phyloP scores from a whole-genome alignment of 108 stramenopile genomes.

The Skeletonema menzelii region DNA sequence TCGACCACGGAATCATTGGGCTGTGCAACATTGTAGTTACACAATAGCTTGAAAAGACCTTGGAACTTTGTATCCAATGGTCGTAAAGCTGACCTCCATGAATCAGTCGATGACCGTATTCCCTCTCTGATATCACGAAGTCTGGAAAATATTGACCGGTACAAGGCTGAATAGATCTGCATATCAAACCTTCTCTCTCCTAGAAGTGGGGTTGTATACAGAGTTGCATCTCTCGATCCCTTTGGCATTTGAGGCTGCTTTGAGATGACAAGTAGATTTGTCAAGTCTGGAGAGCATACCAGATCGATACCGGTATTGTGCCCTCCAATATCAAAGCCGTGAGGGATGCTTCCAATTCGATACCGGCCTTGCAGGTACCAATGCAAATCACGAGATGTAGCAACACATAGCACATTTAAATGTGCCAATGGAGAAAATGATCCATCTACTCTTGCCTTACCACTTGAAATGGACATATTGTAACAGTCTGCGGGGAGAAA shows the following conservation, averaged over 20 bases:
- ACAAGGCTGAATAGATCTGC: conserved; percentile 62
- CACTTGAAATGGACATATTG: not conserved
- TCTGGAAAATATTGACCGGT: conserved; percentile 59
- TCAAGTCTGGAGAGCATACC: conserved; percentile 47
- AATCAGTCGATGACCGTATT: conserved; percentile 39
- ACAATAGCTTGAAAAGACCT: conserved; percentile 47
- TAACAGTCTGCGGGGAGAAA: conserved; percentile 25
- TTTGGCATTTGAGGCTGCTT: not conserved
- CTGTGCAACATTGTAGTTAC: conserved; percentile 60
- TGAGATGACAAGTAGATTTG: conserved; percentile 26
- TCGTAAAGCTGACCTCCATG: conserved; percentile 70
- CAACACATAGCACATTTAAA: conserved; percentile 68
- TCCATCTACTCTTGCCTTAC: not conserved
- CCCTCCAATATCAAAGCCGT: conserved; percentile 1
- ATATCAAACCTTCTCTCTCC: conserved; percentile 58
- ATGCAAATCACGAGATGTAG: conserved; percentile 48
- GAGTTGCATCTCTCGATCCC: conserved; percentile 15
- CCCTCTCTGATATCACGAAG: conserved; percentile 43
- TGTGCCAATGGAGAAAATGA: conserved; percentile 49
- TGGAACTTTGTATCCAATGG: conserved; percentile 74
- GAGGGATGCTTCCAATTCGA: conserved; percentile 42
- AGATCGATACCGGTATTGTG: conserved; percentile 15
- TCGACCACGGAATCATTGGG: conserved; percentile 22
- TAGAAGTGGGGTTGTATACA: conserved; percentile 56
- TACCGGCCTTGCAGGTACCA: conserved; percentile 80